phyloP scores from a whole-genome alignment of 192 early-diverging fungal genomes.

The Coemansia brasiliensis region DNA sequence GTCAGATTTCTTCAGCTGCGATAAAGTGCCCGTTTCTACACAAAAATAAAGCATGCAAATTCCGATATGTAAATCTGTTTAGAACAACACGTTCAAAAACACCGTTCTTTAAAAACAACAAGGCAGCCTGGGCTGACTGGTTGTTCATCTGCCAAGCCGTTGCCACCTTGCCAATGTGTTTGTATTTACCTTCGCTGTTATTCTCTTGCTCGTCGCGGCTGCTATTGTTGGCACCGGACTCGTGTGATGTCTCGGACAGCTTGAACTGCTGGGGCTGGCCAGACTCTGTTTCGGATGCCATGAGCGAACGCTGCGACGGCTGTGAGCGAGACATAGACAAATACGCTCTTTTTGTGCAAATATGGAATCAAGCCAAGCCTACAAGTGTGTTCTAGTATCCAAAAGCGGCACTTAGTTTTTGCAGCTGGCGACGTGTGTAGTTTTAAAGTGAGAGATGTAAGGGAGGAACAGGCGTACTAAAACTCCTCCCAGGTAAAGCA shows the following conservation, averaged over 20 bases:
- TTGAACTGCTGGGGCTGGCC: slow-evolving; percentile 14
- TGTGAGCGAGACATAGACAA: slow-evolving; percentile 22
- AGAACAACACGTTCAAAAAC: neutral
- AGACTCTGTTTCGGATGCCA: slow-evolving; percentile 8
- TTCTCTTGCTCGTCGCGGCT: slow-evolving; percentile 13
- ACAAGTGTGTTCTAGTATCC: neutral
- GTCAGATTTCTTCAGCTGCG: slow-evolving; percentile 3
- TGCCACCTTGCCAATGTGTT: neutral
- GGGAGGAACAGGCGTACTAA: neutral
- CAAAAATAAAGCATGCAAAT: too few relatives aligned
- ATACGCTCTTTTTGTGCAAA: neutral
- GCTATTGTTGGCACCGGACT: slow-evolving; percentile 8
- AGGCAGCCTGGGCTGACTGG: neutral
- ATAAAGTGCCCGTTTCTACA: slow-evolving; percentile 2
- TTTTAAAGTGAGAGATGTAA: neutral
- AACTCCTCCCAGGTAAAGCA: too few relatives aligned
- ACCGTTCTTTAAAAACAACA: neutral
- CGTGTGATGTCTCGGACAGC: slow-evolving; percentile 2
- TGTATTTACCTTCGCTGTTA: slow-evolving; percentile 40
- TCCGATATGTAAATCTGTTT: slow-evolving; percentile 5
- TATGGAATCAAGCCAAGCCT: neutral
- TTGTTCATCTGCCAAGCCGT: neutral
- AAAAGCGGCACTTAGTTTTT: too few relatives aligned
- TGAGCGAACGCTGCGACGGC: slow-evolving; percentile 10
- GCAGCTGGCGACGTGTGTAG: neutral